Evolutionary conservation across 345 rosid species (phyloP).

Genomic region (Euclidium syriacum): DNA sequence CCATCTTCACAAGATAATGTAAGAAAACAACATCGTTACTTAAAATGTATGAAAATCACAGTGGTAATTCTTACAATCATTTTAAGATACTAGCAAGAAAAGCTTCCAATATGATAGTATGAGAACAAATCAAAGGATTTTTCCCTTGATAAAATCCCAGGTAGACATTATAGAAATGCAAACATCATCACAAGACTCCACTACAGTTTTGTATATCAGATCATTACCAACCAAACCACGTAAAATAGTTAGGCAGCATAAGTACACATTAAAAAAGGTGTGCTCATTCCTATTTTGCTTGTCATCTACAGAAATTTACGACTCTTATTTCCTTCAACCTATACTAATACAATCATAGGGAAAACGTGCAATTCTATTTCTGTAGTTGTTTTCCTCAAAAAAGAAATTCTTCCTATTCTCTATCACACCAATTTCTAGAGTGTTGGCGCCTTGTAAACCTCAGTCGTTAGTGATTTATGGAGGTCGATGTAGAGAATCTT

Average conservation of each 20-base stretch:
- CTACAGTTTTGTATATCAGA: not conserved
- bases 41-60: not conserved
- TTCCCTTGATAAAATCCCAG: not conserved
- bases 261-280: not conserved
- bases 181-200: conserved; percentile 4
- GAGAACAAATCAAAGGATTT: conserved; percentile 1
- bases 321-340: not conserved
- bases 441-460: too few species aligned
- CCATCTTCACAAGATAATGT: conserved; percentile 59
- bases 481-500: not conserved
- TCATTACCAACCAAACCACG: not conserved
- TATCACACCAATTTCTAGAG: too few species aligned
- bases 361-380: not conserved
- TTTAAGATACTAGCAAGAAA: not conserved
- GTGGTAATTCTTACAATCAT: not conserved
- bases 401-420: too few species aligned
- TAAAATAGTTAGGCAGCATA: not conserved
- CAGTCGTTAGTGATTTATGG: too few species aligned
- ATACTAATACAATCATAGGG: not conserved
- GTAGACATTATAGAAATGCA: not conserved
- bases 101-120: not conserved
- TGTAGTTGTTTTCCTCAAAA: too few species aligned
- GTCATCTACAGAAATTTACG: not conserved
- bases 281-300: not conserved
- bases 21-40: conserved; percentile 26